A percentile compares a stretch with the other conserved stretches of the same genome.
phyloP scores from a whole-genome alignment of 2,329 filamentous ascomycete genomes.

The Aspergillus pseudoterreus region DNA sequence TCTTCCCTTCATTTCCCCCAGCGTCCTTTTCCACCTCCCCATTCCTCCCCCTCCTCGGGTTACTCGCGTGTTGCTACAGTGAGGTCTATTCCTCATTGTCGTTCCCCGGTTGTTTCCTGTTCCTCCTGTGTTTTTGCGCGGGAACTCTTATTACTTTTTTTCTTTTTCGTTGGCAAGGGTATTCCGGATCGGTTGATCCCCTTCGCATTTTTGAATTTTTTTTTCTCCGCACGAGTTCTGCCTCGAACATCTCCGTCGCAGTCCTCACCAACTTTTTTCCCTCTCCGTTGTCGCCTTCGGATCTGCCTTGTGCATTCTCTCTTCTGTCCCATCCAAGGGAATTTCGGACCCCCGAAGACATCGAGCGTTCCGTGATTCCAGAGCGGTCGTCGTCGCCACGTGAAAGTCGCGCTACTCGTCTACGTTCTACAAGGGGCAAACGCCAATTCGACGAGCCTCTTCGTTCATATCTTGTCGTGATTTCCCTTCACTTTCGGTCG shows the following conservation, averaged over 20 bases:
- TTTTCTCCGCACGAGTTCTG: constrained; percentile 18
- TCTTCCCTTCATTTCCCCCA: constrained; percentile 15
- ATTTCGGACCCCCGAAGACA: constrained; percentile 2
- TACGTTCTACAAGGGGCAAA: constrained; percentile 20
- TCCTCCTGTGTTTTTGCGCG: constrained; percentile 16
- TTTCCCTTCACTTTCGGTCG: constrained; percentile 4
- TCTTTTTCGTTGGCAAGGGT: constrained; percentile 16
- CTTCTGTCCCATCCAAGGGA: constrained; percentile 10
- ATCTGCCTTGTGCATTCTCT: constrained; percentile 5
- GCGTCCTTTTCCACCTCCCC: constrained; percentile 10
- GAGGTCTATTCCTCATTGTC: constrained; percentile 17
- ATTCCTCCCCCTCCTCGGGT: constrained; percentile 13
- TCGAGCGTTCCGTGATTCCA: constrained; percentile 4
- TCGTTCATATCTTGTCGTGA: constrained; percentile 3
- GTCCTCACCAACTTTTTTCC: constrained; percentile 8
- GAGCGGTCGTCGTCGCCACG: constrained; percentile 17
- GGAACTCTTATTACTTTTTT: constrained; percentile 11
- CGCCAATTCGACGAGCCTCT: constrained; percentile 9
- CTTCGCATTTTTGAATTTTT: constrained; percentile 11
- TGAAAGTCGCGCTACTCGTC: constrained; percentile 24
- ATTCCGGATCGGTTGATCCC: constrained; percentile 18
- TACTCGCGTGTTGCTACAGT: constrained; percentile 17
- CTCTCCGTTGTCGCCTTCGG: constrained; percentile 1
- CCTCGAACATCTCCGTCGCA: constrained; percentile 17
- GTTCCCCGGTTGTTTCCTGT: constrained; percentile 16